A percentile compares a stretch with the other conserved stretches of the same genome.
phyloP scores from a whole-genome alignment of 495 filamentous ascomycete species.

The Bacidia gigantensis region DNA sequence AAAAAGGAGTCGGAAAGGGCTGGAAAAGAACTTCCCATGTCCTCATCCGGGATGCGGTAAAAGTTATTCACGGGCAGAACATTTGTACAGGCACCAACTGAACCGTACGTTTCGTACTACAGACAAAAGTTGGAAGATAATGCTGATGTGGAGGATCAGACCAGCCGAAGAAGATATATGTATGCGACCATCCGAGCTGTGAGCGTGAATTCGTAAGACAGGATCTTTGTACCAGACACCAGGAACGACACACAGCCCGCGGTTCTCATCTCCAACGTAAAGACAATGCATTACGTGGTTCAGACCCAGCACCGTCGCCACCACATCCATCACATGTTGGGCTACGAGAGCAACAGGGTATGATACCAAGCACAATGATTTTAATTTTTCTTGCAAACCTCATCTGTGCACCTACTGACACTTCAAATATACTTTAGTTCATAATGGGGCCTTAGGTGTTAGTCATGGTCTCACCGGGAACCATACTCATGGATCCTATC shows the following conservation, averaged over 20 bases:
- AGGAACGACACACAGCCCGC: conserved; percentile 88
- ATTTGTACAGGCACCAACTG: conserved; percentile 90
- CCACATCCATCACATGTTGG: neutral
- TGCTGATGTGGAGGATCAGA: conserved; percentile 29
- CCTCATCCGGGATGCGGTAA: conserved; percentile 81
- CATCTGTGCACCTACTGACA: too few relatives aligned
- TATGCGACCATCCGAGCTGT: conserved; percentile 88
- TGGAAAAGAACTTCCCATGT: conserved; percentile 91
- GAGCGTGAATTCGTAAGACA: conserved; percentile 84
- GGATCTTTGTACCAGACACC: conserved; percentile 84
- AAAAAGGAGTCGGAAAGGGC: conserved; percentile 70
- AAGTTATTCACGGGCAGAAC: conserved; percentile 91
- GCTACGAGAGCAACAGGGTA: neutral
- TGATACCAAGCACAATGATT: neutral
- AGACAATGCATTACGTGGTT: conserved; percentile 36
- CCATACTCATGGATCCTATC: conserved; percentile 6
- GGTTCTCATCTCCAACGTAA: conserved; percentile 90
- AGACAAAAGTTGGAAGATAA: neutral
- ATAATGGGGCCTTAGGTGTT: neutral
- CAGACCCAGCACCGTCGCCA: neutral
- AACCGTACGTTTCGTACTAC: conserved; percentile 56
- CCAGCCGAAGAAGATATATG: conserved; percentile 85
- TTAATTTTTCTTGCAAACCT: neutral
- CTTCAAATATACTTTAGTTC: neutral
- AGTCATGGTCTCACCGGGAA: neutral